Percentiles rank a stretch among this genome's conserved stretches.
phyloP scores from a whole-genome alignment of 1,284 basidiomycete species.

The Melampsora larici-populina region DNA sequence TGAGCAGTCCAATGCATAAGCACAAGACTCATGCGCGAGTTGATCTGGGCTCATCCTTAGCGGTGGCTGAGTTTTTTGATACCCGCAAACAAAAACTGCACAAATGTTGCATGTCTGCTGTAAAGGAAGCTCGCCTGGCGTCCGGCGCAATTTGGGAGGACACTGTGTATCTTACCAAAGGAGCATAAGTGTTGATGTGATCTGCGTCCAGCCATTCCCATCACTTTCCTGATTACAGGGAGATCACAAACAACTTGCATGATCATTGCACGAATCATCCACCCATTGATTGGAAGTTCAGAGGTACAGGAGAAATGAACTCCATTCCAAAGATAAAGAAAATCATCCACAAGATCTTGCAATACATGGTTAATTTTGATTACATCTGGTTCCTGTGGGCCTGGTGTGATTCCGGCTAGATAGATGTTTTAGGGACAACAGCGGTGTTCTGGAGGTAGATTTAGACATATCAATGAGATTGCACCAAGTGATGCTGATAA shows the following conservation, averaged over 20 bases:
- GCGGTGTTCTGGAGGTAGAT: slow-evolving; percentile 2
- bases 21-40: too few species aligned
- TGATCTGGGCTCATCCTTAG: too few species aligned
- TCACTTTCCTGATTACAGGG: slow-evolving; percentile 16
- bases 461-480: slow-evolving; percentile 9
- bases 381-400: slow-evolving; percentile 6
- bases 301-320: too few species aligned
- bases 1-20: too few species aligned
- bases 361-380: slow-evolving; percentile 14
- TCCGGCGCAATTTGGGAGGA: too few species aligned
- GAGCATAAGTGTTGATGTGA: slow-evolving; percentile 4
- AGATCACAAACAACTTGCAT: slow-evolving; percentile 23
- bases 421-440: slow-evolving; percentile 10
- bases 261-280: slow-evolving; percentile 2
- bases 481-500: slow-evolving; percentile 1
- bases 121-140: too few species aligned
- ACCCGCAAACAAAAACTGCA: too few species aligned
- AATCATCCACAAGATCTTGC: not conserved
- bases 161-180: slow-evolving; percentile 13
- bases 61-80: too few species aligned
- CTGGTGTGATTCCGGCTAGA: slow-evolving; percentile 15
- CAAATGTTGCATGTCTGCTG: too few species aligned
- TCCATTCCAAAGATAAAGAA: too few species aligned
- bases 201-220: slow-evolving; percentile 16
- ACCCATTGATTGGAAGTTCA: not conserved